Base-by-base conservation (phyloP, 2,329 filamentous ascomycete genomes). In the Curvularia hawaiiensis region DNA sequence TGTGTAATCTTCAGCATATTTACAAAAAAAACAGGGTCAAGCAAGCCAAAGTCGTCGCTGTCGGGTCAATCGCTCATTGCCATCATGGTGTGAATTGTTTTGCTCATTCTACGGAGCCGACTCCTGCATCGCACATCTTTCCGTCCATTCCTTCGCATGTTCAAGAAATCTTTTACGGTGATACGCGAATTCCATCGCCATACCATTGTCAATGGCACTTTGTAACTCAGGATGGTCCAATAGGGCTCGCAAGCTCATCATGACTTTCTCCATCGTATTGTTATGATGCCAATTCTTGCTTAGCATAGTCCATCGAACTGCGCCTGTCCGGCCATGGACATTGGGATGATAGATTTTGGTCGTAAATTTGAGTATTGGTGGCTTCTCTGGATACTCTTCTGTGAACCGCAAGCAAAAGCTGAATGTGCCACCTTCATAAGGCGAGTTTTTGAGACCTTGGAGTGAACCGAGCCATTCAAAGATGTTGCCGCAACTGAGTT, bases 311-410 rank as follows among this genome's bases (percentile, higher is more conserved):
- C 48, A 56, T 6, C 43, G 33, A 2, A 56, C 41, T 14, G 22
- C 35, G 0, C 54, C 54, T 0, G 54, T 52, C 1, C 28, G 35
- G 0, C n/a, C 33, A 6, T 56, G 30, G 0, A 56, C 35, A 6
- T 56, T 56, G 5, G 54, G 49, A 22, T 53, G 54, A 30, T 56
- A 56, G 22, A 56, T 53, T 10, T 53, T 53, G 1, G 49, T 56
- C 4, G 38, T 44, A 14, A 56, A 56, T 6, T 30, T 48, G 1
- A 56, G 11, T 16, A 41, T 56, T 3, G 54, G 54, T 11, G 54
- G 54, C 24, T 44, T 30, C 16, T 33, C 43, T 0, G 54, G 54
- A 12, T 53, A 56, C 4, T 52, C 54, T 0, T 52, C 43, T 31
- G 54, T 52, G 50, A 53, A 56, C 12, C 52, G 48, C 18, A 56